Evolutionary conservation across 352 stramenopile species (phyloP).

Genomic region (Elongisporangium prolatum): DNA sequence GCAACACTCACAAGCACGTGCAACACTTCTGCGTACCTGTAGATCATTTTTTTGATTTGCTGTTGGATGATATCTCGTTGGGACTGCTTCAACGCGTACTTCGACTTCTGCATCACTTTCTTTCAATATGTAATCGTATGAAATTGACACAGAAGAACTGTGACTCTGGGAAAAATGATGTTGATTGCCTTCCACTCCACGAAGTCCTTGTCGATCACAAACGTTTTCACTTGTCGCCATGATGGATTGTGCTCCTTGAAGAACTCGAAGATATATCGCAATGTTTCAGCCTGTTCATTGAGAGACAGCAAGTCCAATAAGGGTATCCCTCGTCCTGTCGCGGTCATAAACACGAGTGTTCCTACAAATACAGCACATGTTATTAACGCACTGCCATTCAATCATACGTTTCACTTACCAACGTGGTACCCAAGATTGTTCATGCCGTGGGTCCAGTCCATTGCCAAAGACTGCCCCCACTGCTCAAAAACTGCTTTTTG

Average conservation of each 20-base stretch:
- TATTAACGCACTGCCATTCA: background rate
- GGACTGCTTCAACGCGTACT: too few relatives aligned
- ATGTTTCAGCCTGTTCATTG: conserved; percentile 4
- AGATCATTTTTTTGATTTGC: too few relatives aligned
- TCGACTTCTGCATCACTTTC: too few relatives aligned
- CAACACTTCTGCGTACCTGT: too few relatives aligned
- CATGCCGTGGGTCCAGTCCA: too few relatives aligned
- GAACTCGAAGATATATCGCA: conserved; percentile 4
- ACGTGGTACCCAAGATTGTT: too few relatives aligned
- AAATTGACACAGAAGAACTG: conserved; percentile 3
- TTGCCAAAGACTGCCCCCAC: conserved; percentile 4
- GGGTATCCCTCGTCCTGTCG: conserved; percentile 7
- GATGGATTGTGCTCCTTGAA: conserved; percentile 4
- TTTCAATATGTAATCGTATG: too few relatives aligned
- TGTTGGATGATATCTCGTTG: too few relatives aligned
- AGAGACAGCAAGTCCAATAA: conserved; percentile 6
- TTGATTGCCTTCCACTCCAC: conserved; percentile 7
- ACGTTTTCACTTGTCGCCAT: conserved; percentile 1
- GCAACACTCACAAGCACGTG: too few relatives aligned
- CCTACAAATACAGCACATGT: background rate
- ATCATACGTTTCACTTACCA: conserved; percentile 8
- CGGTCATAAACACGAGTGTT: conserved; percentile 4
- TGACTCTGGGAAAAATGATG: background rate
- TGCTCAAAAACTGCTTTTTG: conserved; percentile 1
- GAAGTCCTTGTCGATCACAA: conserved; percentile 15